Conservation (phyloP, 768 basidiomycete genomes). For the Rickenella mellea region DNA sequence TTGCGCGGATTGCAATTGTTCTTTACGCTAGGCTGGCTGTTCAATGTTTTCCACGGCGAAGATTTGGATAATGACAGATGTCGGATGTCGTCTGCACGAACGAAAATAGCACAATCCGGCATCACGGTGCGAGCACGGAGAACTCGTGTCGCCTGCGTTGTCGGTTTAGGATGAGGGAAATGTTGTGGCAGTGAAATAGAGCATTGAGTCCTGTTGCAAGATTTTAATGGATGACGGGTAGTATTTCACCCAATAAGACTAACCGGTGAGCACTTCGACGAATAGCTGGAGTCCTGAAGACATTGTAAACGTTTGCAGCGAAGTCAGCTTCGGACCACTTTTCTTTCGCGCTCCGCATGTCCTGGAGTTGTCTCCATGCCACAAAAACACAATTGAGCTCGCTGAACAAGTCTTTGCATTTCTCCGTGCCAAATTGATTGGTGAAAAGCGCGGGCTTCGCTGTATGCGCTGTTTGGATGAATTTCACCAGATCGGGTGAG, state of each 20-base stretch:
- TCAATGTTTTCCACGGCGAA: conserved; percentile 40
- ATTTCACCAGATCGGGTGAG: conserved; percentile 19
- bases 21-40: conserved; percentile 25
- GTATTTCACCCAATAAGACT: conserved; percentile 5
- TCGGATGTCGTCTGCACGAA: conserved; percentile 28
- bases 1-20: conserved; percentile 27
- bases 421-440: conserved; percentile 9
- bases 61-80: conserved; percentile 32
- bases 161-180: conserved; percentile 15
- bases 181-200: conserved; percentile 40
- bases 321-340: conserved; percentile 48
- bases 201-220: conserved; percentile 33
- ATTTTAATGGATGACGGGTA: conserved; percentile 3
- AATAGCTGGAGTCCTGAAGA: conserved; percentile 37
- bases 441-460: conserved; percentile 32
- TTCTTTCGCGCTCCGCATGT: conserved; percentile 34
- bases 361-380: conserved; percentile 34
- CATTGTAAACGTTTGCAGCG: conserved; percentile 46
- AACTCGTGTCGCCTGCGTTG: conserved; percentile 24
- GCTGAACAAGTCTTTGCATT: conserved; percentile 20
- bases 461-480: conserved; percentile 23
- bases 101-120: conserved; percentile 41
- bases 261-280: conserved; percentile 33
- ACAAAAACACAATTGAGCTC: conserved; percentile 31
- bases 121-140: conserved; percentile 36